These are phyloP conservation scores for Sugiyamaella sp. DNA, from an alignment of 1,139 yeast genomes.

Conservation along the genomic window DNA sequence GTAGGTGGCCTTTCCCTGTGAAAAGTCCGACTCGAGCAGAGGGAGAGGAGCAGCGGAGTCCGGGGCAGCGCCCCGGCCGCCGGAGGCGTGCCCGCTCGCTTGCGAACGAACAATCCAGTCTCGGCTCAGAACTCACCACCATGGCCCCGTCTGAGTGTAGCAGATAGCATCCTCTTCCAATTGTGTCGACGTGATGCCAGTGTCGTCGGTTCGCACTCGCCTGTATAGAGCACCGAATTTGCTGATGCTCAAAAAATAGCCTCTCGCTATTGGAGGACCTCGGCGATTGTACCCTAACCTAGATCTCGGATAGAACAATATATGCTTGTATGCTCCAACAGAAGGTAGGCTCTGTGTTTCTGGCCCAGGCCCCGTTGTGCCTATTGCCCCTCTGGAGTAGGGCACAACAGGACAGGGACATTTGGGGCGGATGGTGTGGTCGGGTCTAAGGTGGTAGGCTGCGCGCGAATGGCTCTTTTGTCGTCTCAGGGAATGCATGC, in stretches of 20 bases:
- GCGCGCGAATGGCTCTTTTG: too few relatives aligned
- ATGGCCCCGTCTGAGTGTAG: constrained; percentile 12
- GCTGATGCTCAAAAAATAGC: constrained; percentile 17
- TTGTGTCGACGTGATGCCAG: not conserved
- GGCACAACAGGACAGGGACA: not conserved
- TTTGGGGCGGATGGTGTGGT: too few relatives aligned
- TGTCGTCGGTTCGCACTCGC: not conserved
- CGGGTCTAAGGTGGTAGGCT: too few relatives aligned
- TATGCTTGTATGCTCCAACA: not conserved
- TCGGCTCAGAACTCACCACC: constrained; percentile 8
- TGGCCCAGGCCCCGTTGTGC: too few relatives aligned
- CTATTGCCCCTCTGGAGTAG: too few relatives aligned
- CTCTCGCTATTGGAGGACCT: constrained; percentile 18
- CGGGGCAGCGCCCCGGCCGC: constrained; percentile 11
- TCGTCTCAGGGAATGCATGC: too few relatives aligned
- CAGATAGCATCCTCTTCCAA: constrained; percentile 7
- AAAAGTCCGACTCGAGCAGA: too few relatives aligned
- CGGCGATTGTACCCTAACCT: not conserved
- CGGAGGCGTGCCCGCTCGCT: constrained; percentile 25
- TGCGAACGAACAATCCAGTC: too few relatives aligned
- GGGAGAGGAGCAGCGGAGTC: too few relatives aligned
- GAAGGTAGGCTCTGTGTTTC: too few relatives aligned
- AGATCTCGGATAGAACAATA: not conserved
- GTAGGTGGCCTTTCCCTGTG: not conserved
- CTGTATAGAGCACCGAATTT: not conserved